phyloP scores from a whole-genome alignment of 2,329 filamentous ascomycete genomes.

The Colletotrichum salicis region DNA sequence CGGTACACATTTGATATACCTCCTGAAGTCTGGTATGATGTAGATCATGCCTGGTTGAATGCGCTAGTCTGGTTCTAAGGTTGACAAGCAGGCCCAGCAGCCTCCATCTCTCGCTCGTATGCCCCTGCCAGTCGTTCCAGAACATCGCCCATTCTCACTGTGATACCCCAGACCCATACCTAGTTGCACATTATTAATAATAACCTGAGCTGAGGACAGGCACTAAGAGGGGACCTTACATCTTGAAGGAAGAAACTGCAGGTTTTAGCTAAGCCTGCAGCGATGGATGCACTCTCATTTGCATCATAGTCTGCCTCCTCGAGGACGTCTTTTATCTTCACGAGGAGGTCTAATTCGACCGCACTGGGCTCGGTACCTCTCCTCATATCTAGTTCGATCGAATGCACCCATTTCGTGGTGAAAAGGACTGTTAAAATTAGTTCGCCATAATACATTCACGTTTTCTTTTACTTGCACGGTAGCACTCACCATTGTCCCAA shows the following conservation, averaged over 20 bases:
- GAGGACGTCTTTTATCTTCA: background rate
- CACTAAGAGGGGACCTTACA: background rate
- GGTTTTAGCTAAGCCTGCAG: background rate
- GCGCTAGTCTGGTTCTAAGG: background rate
- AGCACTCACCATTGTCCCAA: background rate
- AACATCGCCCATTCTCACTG: background rate
- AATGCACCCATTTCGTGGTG: background rate
- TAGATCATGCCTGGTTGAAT: background rate
- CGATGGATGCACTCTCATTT: background rate
- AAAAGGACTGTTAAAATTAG: background rate
- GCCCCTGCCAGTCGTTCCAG: conserved; percentile 2
- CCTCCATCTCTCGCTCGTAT: conserved; percentile 4
- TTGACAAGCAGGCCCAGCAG: background rate
- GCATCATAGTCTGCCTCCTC: background rate
- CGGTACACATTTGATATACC: background rate
- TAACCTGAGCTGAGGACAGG: too few species aligned
- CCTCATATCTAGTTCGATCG: background rate
- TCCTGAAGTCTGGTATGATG: background rate
- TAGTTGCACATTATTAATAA: background rate
- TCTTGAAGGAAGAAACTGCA: background rate
- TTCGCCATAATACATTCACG: background rate
- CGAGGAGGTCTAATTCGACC: background rate
- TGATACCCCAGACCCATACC: conserved; percentile 17
- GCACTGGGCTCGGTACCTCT: background rate
- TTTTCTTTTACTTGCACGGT: too few species aligned